Base-by-base conservation (phyloP, 2,329 filamentous ascomycete species). In the Fusarium illudens region DNA sequence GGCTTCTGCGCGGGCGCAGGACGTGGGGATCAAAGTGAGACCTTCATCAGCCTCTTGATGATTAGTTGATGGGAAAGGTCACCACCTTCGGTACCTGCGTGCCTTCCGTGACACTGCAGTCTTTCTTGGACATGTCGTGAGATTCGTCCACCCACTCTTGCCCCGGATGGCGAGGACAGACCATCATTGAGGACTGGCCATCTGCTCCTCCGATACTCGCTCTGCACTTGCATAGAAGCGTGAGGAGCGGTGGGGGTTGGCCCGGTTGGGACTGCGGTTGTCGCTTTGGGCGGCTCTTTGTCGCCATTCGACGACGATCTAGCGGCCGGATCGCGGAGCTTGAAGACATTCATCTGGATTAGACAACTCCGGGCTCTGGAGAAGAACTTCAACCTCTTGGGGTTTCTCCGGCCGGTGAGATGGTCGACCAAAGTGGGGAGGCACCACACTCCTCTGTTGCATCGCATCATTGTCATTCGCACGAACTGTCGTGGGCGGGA, bases 261-360 rank as follows among this genome's bases (percentile, higher is more conserved):
- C 9, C 6, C 5, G 25, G 20, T 53, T 32, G 19, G 17, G 17
- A 29, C 39, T 48, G 62, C 62, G 62, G 58, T 53, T 69, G 67
- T 72, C 69, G 71, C 71, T 55, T 72, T 70, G 57, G 64, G 71
- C 71, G 71, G 71, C 69, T 73, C 65, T 58, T 51, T 42, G 39
- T 48, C 53, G 46, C 49, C 25, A 33, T 48, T 60, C 25, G 17
- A 60, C 46, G 33, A n/a, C 61, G 34, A 64, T 48, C 33, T 64
- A 50, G 51, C 51, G 42, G 54, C 60, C 42, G 62, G 20, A 29
- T 36, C 60, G 27, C 32, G 58, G 62, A 62, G 46, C 27, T 20
- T 27, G 42, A 34, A 63, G 37, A 49, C 66, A 55, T 59, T 42
- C 30, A 25, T 52, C 29, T 39, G 39, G 20, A 15, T 19, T 19